These are phyloP conservation scores for Coemansia sp. DNA, from an alignment of 192 early-diverging fungal genomes.

Conservation along the genomic window DNA sequence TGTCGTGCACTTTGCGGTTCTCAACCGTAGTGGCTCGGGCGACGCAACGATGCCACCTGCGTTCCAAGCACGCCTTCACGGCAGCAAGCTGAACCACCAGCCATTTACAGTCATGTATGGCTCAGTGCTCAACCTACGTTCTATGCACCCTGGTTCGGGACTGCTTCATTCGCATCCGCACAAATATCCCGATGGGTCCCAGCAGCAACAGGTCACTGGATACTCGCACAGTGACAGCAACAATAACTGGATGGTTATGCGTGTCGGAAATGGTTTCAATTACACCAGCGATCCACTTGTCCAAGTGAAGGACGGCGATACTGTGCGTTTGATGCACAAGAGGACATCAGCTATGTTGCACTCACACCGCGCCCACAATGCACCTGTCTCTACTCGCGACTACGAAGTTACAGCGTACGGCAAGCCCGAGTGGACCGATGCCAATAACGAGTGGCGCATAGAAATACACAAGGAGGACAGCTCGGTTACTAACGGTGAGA, in stretches of 20 bases:
- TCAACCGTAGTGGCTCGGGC: constrained; percentile 82
- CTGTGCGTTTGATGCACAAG: constrained; percentile 77
- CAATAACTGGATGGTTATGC: constrained; percentile 64
- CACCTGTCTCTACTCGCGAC: constrained; percentile 68
- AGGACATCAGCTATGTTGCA: constrained; percentile 62
- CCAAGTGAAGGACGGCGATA: constrained; percentile 74
- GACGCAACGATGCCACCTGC: constrained; percentile 88
- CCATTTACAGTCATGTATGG: constrained; percentile 29
- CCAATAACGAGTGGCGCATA: constrained; percentile 68
- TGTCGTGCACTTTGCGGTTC: constrained; percentile 85
- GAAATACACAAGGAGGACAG: constrained; percentile 57
- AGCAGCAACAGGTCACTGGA: constrained; percentile 88
- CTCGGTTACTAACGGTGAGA: constrained; percentile 57
- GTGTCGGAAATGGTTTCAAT: constrained; percentile 30
- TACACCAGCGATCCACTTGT: constrained; percentile 53
- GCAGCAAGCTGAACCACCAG: constrained; percentile 65
- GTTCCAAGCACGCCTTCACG: constrained; percentile 83
- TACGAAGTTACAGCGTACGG: constrained; percentile 65
- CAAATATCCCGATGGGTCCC: constrained; percentile 66
- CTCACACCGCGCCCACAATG: constrained; percentile 62
- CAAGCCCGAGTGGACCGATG: constrained; percentile 70
- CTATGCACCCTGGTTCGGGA: constrained; percentile 36
- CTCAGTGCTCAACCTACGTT: constrained; percentile 31
- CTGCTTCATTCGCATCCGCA: constrained; percentile 70
- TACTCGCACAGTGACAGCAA: constrained; percentile 79